phyloP scores from a whole-genome alignment of 164 flowering plant species.

The Vitis labrusca region DNA sequence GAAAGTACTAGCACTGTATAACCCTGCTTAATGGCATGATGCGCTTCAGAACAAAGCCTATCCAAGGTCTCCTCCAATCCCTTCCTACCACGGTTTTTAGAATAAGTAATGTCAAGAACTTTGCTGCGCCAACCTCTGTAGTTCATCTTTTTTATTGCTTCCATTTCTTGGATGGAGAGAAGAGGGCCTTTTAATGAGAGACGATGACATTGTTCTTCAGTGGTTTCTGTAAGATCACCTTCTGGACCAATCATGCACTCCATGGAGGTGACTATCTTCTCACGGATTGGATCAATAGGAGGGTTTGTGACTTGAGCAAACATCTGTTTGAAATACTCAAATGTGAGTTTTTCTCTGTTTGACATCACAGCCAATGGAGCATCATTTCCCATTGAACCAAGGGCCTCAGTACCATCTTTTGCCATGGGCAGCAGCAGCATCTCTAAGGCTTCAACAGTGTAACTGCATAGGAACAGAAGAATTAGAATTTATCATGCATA shows the following conservation, averaged over 20 bases:
- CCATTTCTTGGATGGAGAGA: constrained; percentile 77
- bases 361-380: constrained; percentile 99
- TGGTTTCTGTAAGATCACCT: constrained; percentile 95
- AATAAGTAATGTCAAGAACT: constrained; percentile 88
- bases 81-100: constrained; percentile 69
- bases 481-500: background rate
- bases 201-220: constrained; percentile 92
- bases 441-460: constrained; percentile 91
- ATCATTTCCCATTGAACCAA: constrained; percentile 99
- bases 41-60: constrained; percentile 88
- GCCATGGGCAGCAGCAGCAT: constrained; percentile 99
- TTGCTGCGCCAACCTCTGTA: constrained; percentile 94
- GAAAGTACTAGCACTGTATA: constrained; percentile 86
- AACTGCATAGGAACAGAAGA: constrained; percentile 44
- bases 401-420: constrained; percentile 95
- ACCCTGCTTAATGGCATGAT: constrained; percentile 82
- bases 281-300: constrained; percentile 98
- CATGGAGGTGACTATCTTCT: constrained; percentile 97
- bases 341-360: constrained; percentile 84
- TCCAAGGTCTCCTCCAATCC: constrained; percentile 94
- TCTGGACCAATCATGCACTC: constrained; percentile 99
- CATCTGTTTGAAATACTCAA: constrained; percentile 99
- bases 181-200: constrained; percentile 93
- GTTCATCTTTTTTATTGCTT: constrained; percentile 90
- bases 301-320: constrained; percentile 99